phyloP scores from a whole-genome alignment of 2,329 filamentous ascomycete species.

The Paecilomyces dactylethromorphus region DNA sequence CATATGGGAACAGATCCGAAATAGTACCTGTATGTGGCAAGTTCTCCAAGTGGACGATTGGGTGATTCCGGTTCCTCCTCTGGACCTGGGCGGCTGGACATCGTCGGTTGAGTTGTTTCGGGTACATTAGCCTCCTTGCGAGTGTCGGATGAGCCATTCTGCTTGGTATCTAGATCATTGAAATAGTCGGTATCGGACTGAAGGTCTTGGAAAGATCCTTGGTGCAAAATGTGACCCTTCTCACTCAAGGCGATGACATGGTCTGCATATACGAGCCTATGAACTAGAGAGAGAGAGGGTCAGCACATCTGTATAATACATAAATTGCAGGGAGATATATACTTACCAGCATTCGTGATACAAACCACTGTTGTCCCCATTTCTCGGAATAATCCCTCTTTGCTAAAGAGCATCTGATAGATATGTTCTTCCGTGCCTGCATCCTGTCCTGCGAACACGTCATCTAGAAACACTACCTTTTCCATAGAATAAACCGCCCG shows the following conservation, averaged over 20 bases:
- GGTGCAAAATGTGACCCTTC: constrained; percentile 38
- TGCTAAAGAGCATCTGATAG: constrained; percentile 23
- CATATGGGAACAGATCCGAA: too few relatives aligned
- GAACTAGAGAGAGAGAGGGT: constrained; percentile 20
- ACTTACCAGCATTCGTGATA: constrained; percentile 26
- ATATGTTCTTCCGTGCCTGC: constrained; percentile 25
- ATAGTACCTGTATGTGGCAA: too few relatives aligned
- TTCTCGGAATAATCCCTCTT: constrained; percentile 16
- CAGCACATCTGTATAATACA: not conserved
- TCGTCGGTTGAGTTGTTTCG: too few relatives aligned
- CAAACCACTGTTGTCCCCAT: constrained; percentile 22
- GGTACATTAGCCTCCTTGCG: not conserved
- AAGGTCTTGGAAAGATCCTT: constrained; percentile 33
- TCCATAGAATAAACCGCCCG: constrained; percentile 25
- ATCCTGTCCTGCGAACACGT: constrained; percentile 32
- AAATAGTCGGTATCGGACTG: not conserved
- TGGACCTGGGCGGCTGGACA: too few relatives aligned
- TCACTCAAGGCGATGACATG: constrained; percentile 42
- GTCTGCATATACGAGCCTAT: constrained; percentile 36
- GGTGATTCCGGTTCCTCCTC: too few relatives aligned
- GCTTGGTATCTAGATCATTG: not conserved
- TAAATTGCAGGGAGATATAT: not conserved
- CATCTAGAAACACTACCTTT: constrained; percentile 27
- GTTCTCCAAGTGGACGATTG: too few relatives aligned
- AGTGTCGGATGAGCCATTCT: not conserved